A percentile compares a stretch with the other conserved stretches of the same genome.
phyloP scores from a whole-genome alignment of 2,329 filamentous ascomycete genomes.

The Plenodomus biglobosus region DNA sequence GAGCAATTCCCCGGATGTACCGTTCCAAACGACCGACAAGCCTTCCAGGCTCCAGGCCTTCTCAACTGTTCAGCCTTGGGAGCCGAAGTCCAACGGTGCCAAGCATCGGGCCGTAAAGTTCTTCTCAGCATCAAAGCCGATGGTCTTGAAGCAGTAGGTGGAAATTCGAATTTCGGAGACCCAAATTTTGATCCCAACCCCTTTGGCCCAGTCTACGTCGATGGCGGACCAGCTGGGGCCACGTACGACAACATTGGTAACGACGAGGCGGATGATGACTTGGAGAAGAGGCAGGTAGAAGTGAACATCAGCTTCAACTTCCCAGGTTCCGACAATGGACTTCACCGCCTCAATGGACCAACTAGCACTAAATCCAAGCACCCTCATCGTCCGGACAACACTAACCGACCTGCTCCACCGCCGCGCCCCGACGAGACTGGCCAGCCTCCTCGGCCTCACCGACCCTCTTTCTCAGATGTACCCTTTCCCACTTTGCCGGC shows the following conservation, averaged over 20 bases:
- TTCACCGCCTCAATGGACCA: neutral
- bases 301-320: neutral
- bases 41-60: conserved; percentile 41
- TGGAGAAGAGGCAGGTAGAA: neutral
- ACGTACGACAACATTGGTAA: neutral
- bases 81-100: conserved; percentile 39
- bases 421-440: neutral
- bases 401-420: neutral
- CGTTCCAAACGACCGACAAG: conserved; percentile 33
- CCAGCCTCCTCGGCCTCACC: neutral
- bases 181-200: conserved; percentile 3
- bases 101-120: conserved; percentile 45
- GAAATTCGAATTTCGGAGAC: conserved; percentile 20
- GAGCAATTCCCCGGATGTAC: conserved; percentile 42
- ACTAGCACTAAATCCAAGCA: neutral
- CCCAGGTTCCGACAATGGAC: neutral
- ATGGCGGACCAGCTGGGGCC: neutral
- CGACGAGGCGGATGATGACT: neutral
- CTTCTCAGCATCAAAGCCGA: conserved; percentile 43
- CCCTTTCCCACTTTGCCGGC: neutral
- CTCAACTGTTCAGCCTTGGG: conserved; percentile 45
- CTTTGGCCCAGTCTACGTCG: conserved; percentile 12
- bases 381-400: neutral
- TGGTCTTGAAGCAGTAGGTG: conserved; percentile 24
- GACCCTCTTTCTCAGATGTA: neutral